These are phyloP conservation scores for Daedalea quercina DNA, from an alignment of 768 basidiomycete genomes.

Conservation along the genomic window DNA sequence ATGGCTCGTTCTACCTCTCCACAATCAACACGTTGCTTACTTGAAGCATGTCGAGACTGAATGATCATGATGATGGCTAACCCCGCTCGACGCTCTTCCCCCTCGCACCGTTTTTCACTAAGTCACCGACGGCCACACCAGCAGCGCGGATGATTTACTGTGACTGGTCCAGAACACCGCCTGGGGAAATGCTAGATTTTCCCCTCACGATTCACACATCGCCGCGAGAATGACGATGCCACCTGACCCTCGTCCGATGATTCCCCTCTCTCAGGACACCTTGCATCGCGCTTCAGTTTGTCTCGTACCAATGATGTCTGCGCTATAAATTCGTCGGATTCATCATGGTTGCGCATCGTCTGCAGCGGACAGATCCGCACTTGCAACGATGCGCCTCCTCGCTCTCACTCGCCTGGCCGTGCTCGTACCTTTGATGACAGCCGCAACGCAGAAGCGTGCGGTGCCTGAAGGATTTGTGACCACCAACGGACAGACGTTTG, in stretches of 20 bases:
- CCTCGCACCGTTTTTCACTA: too few species aligned
- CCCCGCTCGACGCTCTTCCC: too few species aligned
- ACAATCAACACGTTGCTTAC: too few species aligned
- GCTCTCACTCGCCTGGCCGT: not conserved
- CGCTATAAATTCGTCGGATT: not conserved
- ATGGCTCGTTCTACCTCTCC: too few species aligned
- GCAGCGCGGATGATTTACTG: not conserved
- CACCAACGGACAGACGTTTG: conserved; percentile 17
- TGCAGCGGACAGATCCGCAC: not conserved
- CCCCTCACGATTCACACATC: not conserved
- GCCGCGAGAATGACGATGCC: not conserved
- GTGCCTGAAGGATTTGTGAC: conserved; percentile 21
- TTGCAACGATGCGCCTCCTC: conserved; percentile 1
- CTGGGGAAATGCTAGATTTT: not conserved
- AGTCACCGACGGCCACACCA: too few species aligned
- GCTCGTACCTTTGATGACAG: not conserved
- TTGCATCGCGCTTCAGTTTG: not conserved
- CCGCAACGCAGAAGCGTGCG: not conserved
- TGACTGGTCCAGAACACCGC: not conserved
- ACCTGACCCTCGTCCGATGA: conserved; percentile 15
- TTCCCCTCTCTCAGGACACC: conserved; percentile 8
- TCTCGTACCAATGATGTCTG: not conserved
- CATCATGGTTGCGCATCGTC: not conserved
- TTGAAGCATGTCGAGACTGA: too few species aligned
- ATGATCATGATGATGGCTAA: too few species aligned